A percentile compares a stretch with the other conserved stretches of the same genome.
Evolutionary conservation across 2,329 filamentous ascomycete species (phyloP).

Genomic region (Epichloe amarillans): DNA sequence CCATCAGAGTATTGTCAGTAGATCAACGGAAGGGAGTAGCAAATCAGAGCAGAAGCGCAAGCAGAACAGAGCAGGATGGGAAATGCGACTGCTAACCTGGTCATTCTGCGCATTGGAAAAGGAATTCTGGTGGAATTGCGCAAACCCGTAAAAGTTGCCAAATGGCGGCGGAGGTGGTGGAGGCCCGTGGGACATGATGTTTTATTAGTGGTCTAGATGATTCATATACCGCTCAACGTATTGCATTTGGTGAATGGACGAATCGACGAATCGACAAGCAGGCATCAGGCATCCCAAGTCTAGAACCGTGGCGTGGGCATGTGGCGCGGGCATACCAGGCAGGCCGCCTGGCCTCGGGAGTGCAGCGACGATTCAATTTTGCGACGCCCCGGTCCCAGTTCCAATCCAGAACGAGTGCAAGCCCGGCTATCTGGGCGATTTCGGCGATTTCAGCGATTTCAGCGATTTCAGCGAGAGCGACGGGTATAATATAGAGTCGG

Average conservation of each 20-base stretch:
- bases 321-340: constrained; percentile 5
- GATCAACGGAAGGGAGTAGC: neutral
- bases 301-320: constrained; percentile 2
- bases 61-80: neutral
- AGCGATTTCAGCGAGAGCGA: no score
- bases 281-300: neutral
- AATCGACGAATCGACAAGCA: neutral
- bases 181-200: constrained; percentile 6
- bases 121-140: constrained; percentile 1
- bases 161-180: constrained; percentile 4
- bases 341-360: constrained; percentile 1
- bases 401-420: neutral
- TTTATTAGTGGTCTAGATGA: neutral
- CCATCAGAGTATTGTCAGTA: neutral
- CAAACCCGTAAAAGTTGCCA: constrained; percentile 4
- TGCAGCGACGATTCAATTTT: neutral
- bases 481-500: neutral
- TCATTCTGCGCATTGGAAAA: constrained; percentile 3
- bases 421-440: neutral
- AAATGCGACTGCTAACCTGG: constrained; percentile 3
- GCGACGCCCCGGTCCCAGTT: no score
- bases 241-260: constrained; percentile 1
- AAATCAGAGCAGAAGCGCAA: neutral
- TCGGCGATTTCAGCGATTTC: no score
- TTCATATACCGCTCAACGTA: neutral